phyloP scores from a whole-genome alignment of 441 rosid species.

The Populus trichocarpa region DNA sequence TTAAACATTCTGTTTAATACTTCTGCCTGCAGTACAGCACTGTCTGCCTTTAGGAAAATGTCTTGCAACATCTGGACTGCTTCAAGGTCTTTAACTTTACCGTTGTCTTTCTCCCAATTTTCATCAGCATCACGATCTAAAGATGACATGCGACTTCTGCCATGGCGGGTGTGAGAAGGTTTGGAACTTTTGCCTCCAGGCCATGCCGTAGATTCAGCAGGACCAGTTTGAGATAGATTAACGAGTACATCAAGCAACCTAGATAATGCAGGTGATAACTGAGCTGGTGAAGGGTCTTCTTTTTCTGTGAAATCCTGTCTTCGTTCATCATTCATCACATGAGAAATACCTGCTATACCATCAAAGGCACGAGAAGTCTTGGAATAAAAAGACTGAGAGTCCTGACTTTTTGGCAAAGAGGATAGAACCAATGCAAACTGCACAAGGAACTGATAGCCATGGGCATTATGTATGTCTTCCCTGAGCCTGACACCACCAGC shows the following conservation, averaged over 20 bases:
- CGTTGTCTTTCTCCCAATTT: slow-evolving; percentile 72
- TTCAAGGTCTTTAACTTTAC: slow-evolving; percentile 97
- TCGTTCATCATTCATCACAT: slow-evolving; percentile 28
- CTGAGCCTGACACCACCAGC: slow-evolving; percentile 92
- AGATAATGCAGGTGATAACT: slow-evolving; percentile 77
- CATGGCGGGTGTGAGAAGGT: slow-evolving; percentile 53
- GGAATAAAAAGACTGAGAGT: slow-evolving; percentile 32
- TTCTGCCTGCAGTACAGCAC: slow-evolving; percentile 90
- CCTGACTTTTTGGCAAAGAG: slow-evolving; percentile 54
- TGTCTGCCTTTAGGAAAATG: slow-evolving; percentile 92
- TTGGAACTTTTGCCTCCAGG: slow-evolving; percentile 53
- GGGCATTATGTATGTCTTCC: slow-evolving; percentile 99
- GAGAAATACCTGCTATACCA: slow-evolving; percentile 36
- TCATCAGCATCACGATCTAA: slow-evolving; percentile 61
- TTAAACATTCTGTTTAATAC: slow-evolving; percentile 96
- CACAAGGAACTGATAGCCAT: slow-evolving; percentile 99
- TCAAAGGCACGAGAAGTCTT: slow-evolving; percentile 34
- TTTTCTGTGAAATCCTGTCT: slow-evolving; percentile 27
- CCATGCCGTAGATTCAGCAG: slow-evolving; percentile 16
- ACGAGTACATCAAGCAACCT: slow-evolving; percentile 99
- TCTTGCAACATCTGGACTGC: slow-evolving; percentile 99
- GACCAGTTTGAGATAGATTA: slow-evolving; percentile 93
- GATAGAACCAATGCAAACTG: slow-evolving; percentile 90
- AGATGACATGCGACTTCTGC: slow-evolving; percentile 61
- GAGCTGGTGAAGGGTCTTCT: slow-evolving; percentile 48